A percentile compares a stretch with the other conserved stretches of the same genome.
Conservation (phyloP, 2,329 filamentous ascomycete species). For the Curvularia sp. region DNA sequence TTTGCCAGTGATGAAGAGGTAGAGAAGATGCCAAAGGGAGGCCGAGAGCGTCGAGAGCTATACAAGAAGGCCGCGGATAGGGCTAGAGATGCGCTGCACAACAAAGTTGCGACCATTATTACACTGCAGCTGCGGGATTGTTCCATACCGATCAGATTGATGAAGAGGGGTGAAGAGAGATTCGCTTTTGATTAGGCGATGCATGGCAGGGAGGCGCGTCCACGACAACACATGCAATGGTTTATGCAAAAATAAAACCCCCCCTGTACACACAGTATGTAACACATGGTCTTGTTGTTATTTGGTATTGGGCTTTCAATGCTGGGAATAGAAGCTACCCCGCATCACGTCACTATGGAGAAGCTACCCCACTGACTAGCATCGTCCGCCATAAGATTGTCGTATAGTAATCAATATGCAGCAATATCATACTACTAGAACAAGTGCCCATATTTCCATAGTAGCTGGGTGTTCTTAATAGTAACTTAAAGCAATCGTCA, state of each 20-base stretch:
- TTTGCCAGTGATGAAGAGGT: conserved; percentile 53
- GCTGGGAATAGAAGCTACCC: conserved; percentile 21
- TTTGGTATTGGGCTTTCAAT: background rate
- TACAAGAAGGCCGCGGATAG: conserved; percentile 68
- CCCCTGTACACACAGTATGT: too few relatives aligned
- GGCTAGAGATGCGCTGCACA: conserved; percentile 60
- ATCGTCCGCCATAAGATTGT: conserved; percentile 6
- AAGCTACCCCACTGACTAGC: conserved; percentile 26
- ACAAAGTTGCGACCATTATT: conserved; percentile 67
- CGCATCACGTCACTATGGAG: conserved; percentile 26
- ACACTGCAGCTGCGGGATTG: conserved; percentile 72
- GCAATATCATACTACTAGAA: background rate
- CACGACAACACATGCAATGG: background rate
- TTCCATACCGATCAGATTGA: conserved; percentile 71
- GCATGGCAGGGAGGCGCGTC: background rate
- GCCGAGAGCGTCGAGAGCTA: conserved; percentile 60
- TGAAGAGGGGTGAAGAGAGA: conserved; percentile 72
- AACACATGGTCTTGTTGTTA: background rate
- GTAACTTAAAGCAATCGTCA: background rate
- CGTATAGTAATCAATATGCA: conserved; percentile 4
- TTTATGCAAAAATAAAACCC: too few relatives aligned
- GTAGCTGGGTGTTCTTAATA: too few relatives aligned
- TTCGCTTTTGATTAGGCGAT: conserved; percentile 57
- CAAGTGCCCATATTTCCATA: background rate
- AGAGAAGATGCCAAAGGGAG: conserved; percentile 46